A percentile compares a stretch with the other conserved stretches of the same genome.
Evolutionary conservation across 257 asterid genomes (phyloP).

Genomic region (Coffea eugenioides): DNA sequence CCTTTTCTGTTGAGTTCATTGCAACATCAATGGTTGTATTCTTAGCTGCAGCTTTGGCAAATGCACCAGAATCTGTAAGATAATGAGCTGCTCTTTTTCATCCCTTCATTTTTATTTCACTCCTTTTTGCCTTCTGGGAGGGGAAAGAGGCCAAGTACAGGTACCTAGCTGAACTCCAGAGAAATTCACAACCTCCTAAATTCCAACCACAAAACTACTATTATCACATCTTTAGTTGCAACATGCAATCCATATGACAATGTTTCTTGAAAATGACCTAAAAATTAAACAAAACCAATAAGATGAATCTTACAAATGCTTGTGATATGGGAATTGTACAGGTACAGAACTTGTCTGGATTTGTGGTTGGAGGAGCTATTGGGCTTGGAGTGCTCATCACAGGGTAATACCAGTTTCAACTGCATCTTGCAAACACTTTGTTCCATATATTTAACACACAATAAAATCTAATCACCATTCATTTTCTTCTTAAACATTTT

Average conservation of each 20-base stretch:
- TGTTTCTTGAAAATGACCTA: background rate
- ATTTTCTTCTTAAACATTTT: too few species aligned
- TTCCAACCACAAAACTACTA: too few species aligned
- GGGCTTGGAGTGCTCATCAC: slow-evolving; percentile 81
- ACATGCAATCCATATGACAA: background rate
- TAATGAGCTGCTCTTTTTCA: too few species aligned
- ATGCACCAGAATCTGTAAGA: slow-evolving; percentile 55
- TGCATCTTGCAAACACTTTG: background rate
- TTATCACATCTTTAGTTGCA: background rate
- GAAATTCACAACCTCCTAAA: too few species aligned
- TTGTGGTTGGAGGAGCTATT: slow-evolving; percentile 67
- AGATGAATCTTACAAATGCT: background rate
- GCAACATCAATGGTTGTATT: slow-evolving; percentile 72
- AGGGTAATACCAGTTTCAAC: slow-evolving; percentile 41
- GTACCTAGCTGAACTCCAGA: too few species aligned
- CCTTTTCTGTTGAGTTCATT: slow-evolving; percentile 70
- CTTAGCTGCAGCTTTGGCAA: slow-evolving; percentile 57
- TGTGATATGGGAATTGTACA: slow-evolving; percentile 20
- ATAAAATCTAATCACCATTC: too few species aligned
- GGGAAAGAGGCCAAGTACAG: too few species aligned
- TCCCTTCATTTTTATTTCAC: too few species aligned
- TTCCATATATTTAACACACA: background rate
- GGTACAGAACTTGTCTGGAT: slow-evolving; percentile 54
- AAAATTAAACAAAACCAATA: background rate
- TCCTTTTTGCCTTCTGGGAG: too few species aligned